phyloP scores from a whole-genome alignment of 1,139 yeast species.

The Saccharomyces hybrid region DNA sequence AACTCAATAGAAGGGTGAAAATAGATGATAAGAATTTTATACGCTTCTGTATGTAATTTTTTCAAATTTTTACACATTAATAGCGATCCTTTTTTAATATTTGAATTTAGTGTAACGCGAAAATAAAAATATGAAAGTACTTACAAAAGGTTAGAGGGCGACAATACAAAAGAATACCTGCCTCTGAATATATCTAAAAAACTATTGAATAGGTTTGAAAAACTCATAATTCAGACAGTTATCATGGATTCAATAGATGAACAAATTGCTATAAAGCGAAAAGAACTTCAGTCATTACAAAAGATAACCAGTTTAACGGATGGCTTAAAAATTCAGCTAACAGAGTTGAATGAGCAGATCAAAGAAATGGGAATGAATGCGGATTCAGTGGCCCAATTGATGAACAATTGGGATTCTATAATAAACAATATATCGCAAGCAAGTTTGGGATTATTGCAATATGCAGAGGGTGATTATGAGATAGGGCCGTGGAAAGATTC shows the following conservation, averaged over 20 bases:
- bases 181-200: not conserved
- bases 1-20: constrained; percentile 6
- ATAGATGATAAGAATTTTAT: constrained; percentile 1
- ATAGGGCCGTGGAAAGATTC: constrained; percentile 22
- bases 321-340: constrained; percentile 23
- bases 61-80: not conserved
- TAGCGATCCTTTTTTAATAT: not conserved
- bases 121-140: not conserved
- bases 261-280: constrained; percentile 17
- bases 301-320: constrained; percentile 24
- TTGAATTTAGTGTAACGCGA: not conserved
- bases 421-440: constrained; percentile 29
- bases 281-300: constrained; percentile 24
- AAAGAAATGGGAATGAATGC: constrained; percentile 24
- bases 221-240: not conserved
- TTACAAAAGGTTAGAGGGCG: not conserved
- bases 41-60: not conserved
- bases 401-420: constrained; percentile 29
- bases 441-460: constrained; percentile 27
- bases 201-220: not conserved
- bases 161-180: not conserved
- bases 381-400: constrained; percentile 20
- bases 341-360: constrained; percentile 22
- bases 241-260: constrained; percentile 6
- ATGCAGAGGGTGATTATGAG: constrained; percentile 29